A percentile compares a stretch with the other conserved stretches of the same genome.
Evolutionary conservation across 148 eudicot species (phyloP).

Genomic region (Heliamphora exappendiculata): DNA sequence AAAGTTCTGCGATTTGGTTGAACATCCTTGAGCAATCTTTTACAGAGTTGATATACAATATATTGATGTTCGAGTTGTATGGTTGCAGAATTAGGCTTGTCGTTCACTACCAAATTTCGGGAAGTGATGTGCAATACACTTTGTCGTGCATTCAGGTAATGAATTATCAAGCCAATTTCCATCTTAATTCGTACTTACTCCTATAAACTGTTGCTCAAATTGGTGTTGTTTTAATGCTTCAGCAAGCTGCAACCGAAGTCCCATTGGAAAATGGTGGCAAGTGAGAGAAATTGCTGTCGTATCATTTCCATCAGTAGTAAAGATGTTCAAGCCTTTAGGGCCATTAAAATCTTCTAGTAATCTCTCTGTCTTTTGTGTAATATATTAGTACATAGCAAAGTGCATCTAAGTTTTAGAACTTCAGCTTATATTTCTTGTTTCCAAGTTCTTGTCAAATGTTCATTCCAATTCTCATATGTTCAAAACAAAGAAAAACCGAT

Average conservation of each 20-base stretch:
- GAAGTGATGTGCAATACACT: conserved; percentile 56
- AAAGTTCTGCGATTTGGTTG: too few relatives aligned
- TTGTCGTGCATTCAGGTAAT: conserved; percentile 72
- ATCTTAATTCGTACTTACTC: not conserved
- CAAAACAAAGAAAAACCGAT: too few relatives aligned
- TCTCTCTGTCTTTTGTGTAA: too few relatives aligned
- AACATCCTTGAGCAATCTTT: too few relatives aligned
- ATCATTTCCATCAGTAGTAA: not conserved
- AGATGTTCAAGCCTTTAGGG: too few relatives aligned
- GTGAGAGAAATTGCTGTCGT: not conserved
- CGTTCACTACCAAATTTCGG: conserved; percentile 72
- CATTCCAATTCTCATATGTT: too few relatives aligned
- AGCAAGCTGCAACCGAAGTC: not conserved
- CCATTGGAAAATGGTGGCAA: not conserved
- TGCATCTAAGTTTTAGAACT: too few relatives aligned
- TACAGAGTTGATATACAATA: not conserved
- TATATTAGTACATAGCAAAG: too few relatives aligned
- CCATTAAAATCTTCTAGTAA: too few relatives aligned
- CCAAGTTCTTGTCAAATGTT: too few relatives aligned
- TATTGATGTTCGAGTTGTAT: not conserved
- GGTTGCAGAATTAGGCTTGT: conserved; percentile 69
- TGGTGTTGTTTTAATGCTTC: not conserved
- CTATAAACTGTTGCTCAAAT: not conserved
- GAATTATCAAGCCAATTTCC: not conserved
- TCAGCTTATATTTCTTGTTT: too few relatives aligned